Percentiles rank a stretch among this genome's conserved stretches.
Evolutionary conservation across 1,139 yeast genomes (phyloP).

Genomic region (Lizanozyma gosingica): DNA sequence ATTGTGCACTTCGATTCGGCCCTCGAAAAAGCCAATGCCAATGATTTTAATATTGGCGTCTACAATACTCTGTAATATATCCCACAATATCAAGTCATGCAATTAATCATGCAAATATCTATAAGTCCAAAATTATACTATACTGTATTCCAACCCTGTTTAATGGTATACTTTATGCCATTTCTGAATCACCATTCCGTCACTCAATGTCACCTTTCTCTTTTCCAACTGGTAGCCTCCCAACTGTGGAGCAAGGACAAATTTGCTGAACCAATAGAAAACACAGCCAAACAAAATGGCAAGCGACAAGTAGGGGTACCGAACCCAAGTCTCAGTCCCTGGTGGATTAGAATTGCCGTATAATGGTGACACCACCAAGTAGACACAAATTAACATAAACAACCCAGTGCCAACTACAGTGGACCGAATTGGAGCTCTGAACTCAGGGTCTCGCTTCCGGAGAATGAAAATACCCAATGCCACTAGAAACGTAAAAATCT

Average conservation of each 20-base stretch:
- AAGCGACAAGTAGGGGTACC: slow-evolving; percentile 34
- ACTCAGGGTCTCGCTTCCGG: slow-evolving; percentile 36
- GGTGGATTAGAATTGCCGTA: slow-evolving; percentile 32
- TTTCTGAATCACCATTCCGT: slow-evolving; percentile 45
- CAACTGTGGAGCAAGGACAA: slow-evolving; percentile 34
- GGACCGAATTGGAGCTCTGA: slow-evolving; percentile 42
- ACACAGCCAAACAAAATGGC: slow-evolving; percentile 18
- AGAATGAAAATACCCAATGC: slow-evolving; percentile 46
- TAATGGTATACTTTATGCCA: slow-evolving; percentile 43
- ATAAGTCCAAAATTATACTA: too few species aligned
- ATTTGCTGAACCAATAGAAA: slow-evolving; percentile 41
- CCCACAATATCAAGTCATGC: too few species aligned
- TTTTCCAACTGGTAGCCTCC: slow-evolving; percentile 34
- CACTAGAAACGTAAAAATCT: slow-evolving; percentile 37
- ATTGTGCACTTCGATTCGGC: too few species aligned
- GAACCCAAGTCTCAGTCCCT: slow-evolving; percentile 41
- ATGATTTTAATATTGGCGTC: too few species aligned
- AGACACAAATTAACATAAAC: slow-evolving; percentile 29
- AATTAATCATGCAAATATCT: too few species aligned
- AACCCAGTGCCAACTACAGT: slow-evolving; percentile 34
- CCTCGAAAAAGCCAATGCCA: too few species aligned
- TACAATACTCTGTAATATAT: too few species aligned
- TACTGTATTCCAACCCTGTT: too few species aligned
- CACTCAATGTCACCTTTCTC: slow-evolving; percentile 32
- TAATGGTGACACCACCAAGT: slow-evolving; percentile 41